Evolutionary conservation across 495 filamentous ascomycete genomes (phyloP), one percentile per base, ranked within the genome.

Genomic region (Podospora tetraspora): DNA sequence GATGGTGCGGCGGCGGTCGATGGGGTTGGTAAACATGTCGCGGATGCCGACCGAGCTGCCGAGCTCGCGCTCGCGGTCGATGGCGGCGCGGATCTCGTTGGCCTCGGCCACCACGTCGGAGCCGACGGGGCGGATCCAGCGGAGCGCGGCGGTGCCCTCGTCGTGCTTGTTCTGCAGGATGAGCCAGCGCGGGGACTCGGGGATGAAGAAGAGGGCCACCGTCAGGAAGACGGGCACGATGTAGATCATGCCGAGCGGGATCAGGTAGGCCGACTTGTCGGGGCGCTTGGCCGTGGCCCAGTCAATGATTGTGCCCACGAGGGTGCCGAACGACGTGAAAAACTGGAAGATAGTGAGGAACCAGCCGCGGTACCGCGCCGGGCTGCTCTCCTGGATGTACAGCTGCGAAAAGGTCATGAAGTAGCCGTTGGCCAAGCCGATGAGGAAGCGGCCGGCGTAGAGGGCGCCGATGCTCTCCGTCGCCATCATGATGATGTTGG

Each of bases 141-240:
- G 66, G 58, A 88, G 78, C 0, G 83, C 59, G 85, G 75, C 74
- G 81, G 82, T 22, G 23, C 85, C 88, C 62, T 84, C 76, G 5
- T 84, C 84, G n/a, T 77, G 65, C 57, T 78, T 79, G 8, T 82
- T 81, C 57, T 80, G 76, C 59, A 82, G 80, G 52, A 88, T 78
- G 32, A 90, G 78, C 87, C 88, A 90, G 52, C 88, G 83, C 0
- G 88, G 88, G 7, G 84, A 86, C 70, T 90, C 88, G 10, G 88
- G 87, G 57, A 90, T 84, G 75, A 90, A 87, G 71, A 88, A 77
- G 11, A 90, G 70, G 12, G 79, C 82, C 34, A 82, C 72, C 24
- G 78, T 73, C 59, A 89, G 66, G 68, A 90, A 73, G 9, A 78
- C 77, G 0, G 87, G 87, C 6, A 89, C 77, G 34, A 89, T 75